Conservation (phyloP, 2,329 filamentous ascomycete species). For the Fusarium anguioides region DNA sequence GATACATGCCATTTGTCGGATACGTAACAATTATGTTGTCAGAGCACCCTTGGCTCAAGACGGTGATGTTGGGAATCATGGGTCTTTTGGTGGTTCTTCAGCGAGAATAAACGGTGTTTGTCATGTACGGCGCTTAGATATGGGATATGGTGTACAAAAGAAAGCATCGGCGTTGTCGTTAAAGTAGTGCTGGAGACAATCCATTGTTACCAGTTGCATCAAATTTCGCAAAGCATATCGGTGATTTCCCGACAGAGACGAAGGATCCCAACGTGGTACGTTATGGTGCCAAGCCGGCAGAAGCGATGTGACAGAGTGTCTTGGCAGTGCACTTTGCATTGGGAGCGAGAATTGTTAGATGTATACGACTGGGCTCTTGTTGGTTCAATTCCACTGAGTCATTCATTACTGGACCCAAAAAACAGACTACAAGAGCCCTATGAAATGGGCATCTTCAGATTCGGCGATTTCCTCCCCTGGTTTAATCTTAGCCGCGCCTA, state of each 20-base stretch:
- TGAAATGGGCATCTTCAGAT: background rate
- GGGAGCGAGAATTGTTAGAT: background rate
- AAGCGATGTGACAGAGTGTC: constrained; percentile 14
- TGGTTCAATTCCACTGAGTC: background rate
- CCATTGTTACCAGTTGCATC: constrained; percentile 28
- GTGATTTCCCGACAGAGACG: constrained; percentile 13
- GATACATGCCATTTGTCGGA: constrained; percentile 92
- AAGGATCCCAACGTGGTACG: background rate
- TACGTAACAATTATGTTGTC: constrained; percentile 97
- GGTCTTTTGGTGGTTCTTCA: constrained; percentile 92
- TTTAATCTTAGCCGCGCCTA: constrained; percentile 16
- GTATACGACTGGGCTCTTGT: background rate
- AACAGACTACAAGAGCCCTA: constrained; percentile 22
- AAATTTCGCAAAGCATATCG: constrained; percentile 11
- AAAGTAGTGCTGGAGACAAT: background rate
- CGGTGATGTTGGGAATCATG: constrained; percentile 93
- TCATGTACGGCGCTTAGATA: background rate
- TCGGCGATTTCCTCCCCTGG: constrained; percentile 36
- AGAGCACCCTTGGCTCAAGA: constrained; percentile 97
- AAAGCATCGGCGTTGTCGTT: background rate
- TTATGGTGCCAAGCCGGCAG: constrained; percentile 13
- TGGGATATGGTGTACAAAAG: constrained; percentile 5
- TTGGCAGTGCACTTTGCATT: background rate
- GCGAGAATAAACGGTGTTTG: constrained; percentile 70
- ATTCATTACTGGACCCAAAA: background rate